Evolutionary conservation across 768 basidiomycete genomes (phyloP).

Genomic region (Tricholoma hemisulphureum): DNA sequence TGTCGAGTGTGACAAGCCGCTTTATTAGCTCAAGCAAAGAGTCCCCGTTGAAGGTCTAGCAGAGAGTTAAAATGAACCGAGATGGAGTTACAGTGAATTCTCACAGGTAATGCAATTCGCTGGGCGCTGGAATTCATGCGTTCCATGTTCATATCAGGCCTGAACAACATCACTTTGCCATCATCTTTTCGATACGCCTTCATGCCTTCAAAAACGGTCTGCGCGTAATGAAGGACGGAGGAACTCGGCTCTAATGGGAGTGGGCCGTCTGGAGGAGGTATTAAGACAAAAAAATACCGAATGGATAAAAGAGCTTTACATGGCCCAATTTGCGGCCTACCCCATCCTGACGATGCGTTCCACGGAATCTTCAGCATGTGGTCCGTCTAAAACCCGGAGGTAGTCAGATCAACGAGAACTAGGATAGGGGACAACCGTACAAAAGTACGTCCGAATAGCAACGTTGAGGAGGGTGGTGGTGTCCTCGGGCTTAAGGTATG

Average conservation of each 20-base stretch:
- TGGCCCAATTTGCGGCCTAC: slow-evolving; percentile 74
- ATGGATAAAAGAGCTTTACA: slow-evolving; percentile 47
- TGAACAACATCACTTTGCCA: slow-evolving; percentile 79
- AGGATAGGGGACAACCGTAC: slow-evolving; percentile 39
- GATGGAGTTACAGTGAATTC: slow-evolving; percentile 20
- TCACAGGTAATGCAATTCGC: slow-evolving; percentile 74
- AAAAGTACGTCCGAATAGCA: slow-evolving; percentile 86
- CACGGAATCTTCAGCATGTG: slow-evolving; percentile 86
- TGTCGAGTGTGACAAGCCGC: slow-evolving; percentile 79
- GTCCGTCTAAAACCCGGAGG: slow-evolving; percentile 54
- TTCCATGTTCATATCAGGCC: slow-evolving; percentile 97
- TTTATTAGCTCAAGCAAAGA: slow-evolving; percentile 79
- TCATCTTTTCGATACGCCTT: slow-evolving; percentile 82
- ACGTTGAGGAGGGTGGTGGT: slow-evolving; percentile 60
- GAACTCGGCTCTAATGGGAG: slow-evolving; percentile 71
- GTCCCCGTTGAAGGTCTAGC: slow-evolving; percentile 74
- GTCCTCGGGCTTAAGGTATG: slow-evolving; percentile 52
- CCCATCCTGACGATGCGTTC: slow-evolving; percentile 76
- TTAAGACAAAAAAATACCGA: slow-evolving; percentile 1
- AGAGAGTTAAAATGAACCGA: background rate
- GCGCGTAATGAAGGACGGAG: slow-evolving; percentile 91
- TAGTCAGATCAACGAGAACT: background rate
- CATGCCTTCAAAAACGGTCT: slow-evolving; percentile 89
- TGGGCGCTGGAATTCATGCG: slow-evolving; percentile 86
- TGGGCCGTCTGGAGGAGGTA: slow-evolving; percentile 55